These are phyloP conservation scores for Cercospora sp. DNA, from an alignment of 2,329 filamentous ascomycete species.

Conservation along the genomic window DNA sequence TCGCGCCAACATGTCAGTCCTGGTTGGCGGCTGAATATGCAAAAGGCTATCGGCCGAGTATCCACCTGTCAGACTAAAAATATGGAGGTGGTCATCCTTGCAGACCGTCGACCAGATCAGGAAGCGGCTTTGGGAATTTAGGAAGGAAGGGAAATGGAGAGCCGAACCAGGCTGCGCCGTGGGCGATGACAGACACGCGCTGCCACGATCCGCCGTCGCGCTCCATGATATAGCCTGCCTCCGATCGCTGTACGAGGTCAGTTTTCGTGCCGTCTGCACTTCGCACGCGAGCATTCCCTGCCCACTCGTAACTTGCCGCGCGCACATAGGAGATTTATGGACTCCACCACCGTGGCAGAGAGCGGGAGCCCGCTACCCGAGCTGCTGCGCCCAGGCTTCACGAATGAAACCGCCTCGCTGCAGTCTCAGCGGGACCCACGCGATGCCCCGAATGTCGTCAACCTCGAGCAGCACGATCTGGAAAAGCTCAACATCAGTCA, in stretches of 20 bases:
- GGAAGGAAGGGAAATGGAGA: conserved; percentile 11
- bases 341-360: conserved; percentile 4
- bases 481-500: conserved; percentile 7
- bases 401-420: conserved; percentile 1
- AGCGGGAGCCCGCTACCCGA: conserved; percentile 8
- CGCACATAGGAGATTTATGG: conserved; percentile 1
- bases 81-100: conserved; percentile 11
- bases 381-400: neutral
- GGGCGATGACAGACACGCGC: neutral
- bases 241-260: neutral
- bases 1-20: neutral
- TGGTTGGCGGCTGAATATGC: conserved; percentile 1
- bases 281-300: conserved; percentile 4
- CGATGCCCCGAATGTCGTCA: neutral
- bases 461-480: neutral
- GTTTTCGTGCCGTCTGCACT: conserved; percentile 1
- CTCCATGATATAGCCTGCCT: conserved; percentile 4
- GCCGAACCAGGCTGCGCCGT: conserved; percentile 9
- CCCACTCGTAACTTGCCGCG: neutral
- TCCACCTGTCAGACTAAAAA: conserved; percentile 7
- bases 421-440: neutral
- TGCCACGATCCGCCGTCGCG: neutral
- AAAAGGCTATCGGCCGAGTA: neutral
- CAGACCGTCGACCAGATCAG: conserved; percentile 3
- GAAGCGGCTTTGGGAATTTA: conserved; percentile 1